These are phyloP conservation scores for Tilletia caries DNA, from an alignment of 1,284 basidiomycete genomes.

Conservation along the genomic window DNA sequence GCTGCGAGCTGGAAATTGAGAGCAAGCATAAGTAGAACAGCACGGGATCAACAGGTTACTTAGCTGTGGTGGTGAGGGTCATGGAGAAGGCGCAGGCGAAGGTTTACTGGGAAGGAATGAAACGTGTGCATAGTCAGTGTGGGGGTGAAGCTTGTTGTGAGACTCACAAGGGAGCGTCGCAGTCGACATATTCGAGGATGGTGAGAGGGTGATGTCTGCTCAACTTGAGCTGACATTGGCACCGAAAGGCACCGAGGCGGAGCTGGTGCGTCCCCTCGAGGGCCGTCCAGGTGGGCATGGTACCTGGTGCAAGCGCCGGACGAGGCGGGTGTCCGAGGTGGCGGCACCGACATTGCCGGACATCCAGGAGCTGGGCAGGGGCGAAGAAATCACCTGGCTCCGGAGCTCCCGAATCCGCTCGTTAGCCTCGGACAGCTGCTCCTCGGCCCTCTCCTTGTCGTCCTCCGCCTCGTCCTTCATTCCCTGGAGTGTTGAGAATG, in stretches of 20 bases:
- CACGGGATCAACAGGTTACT: no score
- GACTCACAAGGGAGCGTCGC: neutral
- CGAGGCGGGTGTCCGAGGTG: neutral
- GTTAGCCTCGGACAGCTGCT: neutral
- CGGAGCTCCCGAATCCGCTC: neutral
- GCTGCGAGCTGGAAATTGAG: no score
- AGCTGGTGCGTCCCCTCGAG: neutral
- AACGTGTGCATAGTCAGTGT: no score
- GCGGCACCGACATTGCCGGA: neutral
- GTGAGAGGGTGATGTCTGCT: neutral
- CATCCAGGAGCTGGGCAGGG: neutral
- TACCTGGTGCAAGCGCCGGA: neutral
- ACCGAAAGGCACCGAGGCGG: slow-evolving; percentile 1
- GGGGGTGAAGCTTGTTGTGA: no score
- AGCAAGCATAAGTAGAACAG: no score
- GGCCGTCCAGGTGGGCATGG: neutral
- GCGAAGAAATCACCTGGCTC: neutral
- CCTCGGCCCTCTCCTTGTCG: neutral
- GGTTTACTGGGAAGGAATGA: no score
- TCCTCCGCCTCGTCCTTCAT: slow-evolving; percentile 9
- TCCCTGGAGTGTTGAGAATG: neutral
- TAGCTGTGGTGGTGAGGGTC: no score
- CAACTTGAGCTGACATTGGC: no score
- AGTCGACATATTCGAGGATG: neutral
- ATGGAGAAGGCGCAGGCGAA: no score